Evolutionary conservation across 2,329 filamentous ascomycete species (phyloP).

Genomic region (Aspergillus aculeatus): DNA sequence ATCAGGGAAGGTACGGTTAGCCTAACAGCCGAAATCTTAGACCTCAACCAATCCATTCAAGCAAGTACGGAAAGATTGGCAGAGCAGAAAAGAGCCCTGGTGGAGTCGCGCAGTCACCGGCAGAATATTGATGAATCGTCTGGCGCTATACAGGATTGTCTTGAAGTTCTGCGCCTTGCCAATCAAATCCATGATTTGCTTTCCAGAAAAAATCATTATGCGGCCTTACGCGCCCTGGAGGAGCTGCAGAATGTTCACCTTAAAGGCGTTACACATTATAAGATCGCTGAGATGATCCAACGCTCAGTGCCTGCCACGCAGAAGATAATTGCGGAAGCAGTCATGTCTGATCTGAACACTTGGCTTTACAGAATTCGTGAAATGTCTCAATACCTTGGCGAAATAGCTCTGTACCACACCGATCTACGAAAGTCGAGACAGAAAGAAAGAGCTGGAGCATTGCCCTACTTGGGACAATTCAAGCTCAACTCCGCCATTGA

Average conservation of each 20-base stretch:
- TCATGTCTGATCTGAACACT: slow-evolving; percentile 95
- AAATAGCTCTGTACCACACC: slow-evolving; percentile 95
- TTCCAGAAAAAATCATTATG: slow-evolving; percentile 91
- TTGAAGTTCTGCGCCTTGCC: slow-evolving; percentile 87
- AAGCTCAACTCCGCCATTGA: slow-evolving; percentile 95
- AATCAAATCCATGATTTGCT: slow-evolving; percentile 93
- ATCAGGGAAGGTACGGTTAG: slow-evolving; percentile 88
- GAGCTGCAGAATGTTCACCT: slow-evolving; percentile 96
- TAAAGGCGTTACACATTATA: slow-evolving; percentile 90
- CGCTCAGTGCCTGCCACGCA: slow-evolving; percentile 92
- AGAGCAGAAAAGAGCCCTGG: slow-evolving; percentile 88
- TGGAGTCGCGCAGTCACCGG: slow-evolving; percentile 85
- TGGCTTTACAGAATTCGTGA: slow-evolving; percentile 95
- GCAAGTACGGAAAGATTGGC: slow-evolving; percentile 90
- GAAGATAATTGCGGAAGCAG: slow-evolving; percentile 88
- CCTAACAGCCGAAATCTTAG: slow-evolving; percentile 85
- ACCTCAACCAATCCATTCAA: slow-evolving; percentile 92
- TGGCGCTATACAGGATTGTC: slow-evolving; percentile 81
- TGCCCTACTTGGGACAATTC: slow-evolving; percentile 75
- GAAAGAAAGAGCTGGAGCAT: slow-evolving; percentile 74
- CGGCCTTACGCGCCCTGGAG: slow-evolving; percentile 86
- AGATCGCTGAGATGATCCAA: slow-evolving; percentile 92
- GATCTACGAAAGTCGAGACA: slow-evolving; percentile 80
- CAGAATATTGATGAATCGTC: slow-evolving; percentile 95
- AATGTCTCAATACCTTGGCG: slow-evolving; percentile 91